Base-by-base conservation (phyloP, 1,284 basidiomycete species). In the Sanghuangporus baumii region DNA sequence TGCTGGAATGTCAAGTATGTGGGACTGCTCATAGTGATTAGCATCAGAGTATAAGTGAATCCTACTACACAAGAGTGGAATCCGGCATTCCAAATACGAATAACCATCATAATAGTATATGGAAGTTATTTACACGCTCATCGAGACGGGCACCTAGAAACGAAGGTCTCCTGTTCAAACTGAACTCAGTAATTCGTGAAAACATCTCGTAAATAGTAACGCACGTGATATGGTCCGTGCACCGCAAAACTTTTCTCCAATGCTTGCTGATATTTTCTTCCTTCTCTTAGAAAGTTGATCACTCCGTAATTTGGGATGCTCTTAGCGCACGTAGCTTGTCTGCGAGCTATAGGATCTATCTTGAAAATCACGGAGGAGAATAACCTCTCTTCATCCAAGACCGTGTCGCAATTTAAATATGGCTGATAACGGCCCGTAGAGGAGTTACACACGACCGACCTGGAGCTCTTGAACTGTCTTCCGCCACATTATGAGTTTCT, bases 251-350 rank as follows among this genome's bases (percentile, higher is more conserved):
- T 8, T 62, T 34, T 66, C 62, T 74, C 76, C 75, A 40, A 61
- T 34, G 47, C 41, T 37, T 38, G 26, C 37, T 47, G 2, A 56
- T 57, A n/a, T n/a, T n/a, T 43, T 36, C 1, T 16, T 37, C 43
- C 51, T 61, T 60, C 65, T 62, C 65, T 73, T 71, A 65, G 84
- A 87, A 88, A 88, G 85, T 87, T 78, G 65, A 46, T 46, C 81
- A 87, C 86, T 85, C 84, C 75, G 76, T 85, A 86, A 86, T 88
- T 88, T 88, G 86, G 81, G 84, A 76, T 78, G 71, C 73, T 76
- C 73, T 74, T 71, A 67, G 68, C 61, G 57, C 50, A 66, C 37
- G 59, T 18, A 43, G 34, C 14, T 61, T 62, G 64, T 61, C 61
- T 36, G 46, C 40, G 62, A 60, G 63, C 66, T 60, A 57, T 31